These are phyloP conservation scores for Fusarium sp. DNA, from an alignment of 2,329 filamentous ascomycete species.

Conservation along the genomic window DNA sequence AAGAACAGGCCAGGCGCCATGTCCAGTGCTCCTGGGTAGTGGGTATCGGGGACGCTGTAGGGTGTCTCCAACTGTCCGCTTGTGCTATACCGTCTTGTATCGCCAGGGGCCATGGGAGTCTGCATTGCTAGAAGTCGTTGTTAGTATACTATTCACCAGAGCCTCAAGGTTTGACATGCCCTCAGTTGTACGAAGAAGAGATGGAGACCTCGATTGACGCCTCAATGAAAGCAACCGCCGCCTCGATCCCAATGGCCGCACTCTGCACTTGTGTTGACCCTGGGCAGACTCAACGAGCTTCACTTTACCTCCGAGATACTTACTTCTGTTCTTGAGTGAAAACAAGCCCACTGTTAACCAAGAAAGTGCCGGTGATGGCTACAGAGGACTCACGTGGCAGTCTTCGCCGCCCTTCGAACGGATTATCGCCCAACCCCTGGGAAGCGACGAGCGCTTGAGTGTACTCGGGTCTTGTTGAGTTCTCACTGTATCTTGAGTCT, in stretches of 20 bases:
- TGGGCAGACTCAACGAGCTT: neutral
- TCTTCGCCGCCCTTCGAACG: neutral
- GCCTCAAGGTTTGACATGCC: fast-evolving
- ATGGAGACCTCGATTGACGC: too few relatives aligned
- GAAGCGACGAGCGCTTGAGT: neutral
- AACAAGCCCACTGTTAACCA: fast-evolving
- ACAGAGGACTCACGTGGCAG: neutral
- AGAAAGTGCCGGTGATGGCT: neutral
- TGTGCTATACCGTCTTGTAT: neutral
- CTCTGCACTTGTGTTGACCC: neutral
- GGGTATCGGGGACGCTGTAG: too few relatives aligned
- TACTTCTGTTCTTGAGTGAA: fast-evolving
- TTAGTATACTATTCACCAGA: neutral
- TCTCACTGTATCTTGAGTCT: neutral
- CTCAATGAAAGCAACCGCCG: neutral
- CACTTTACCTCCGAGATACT: neutral
- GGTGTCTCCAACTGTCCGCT: neutral
- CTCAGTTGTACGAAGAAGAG: neutral
- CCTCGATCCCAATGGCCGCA: neutral
- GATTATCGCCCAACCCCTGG: too few relatives aligned
- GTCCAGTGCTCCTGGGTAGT: neutral
- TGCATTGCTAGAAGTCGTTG: neutral
- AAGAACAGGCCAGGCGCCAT: neutral
- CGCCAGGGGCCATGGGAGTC: neutral
- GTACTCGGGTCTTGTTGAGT: neutral